Base-by-base conservation (phyloP, 176 grass and related monocot genomes). In the Elymus sibiricus region DNA sequence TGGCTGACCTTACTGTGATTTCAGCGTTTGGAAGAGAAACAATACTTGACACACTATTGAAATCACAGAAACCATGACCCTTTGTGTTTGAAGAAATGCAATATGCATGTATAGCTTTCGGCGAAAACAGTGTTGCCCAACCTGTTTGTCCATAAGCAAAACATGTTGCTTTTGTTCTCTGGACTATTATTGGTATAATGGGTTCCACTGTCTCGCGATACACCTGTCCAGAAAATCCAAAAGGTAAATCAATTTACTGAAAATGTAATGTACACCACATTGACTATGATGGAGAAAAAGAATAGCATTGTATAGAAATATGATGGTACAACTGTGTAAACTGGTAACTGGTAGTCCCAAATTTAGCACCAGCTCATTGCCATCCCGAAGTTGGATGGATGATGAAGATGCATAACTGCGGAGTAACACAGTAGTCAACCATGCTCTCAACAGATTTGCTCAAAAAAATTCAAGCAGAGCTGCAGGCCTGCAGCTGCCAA, bases 121-220 rank as follows among this genome's bases (percentile, higher is more conserved):
- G 28, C 38, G 80, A 49, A 44, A 83, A 82, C 27, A 74, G 19
- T 90, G 40, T 44, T 83, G 46, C 16, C 81, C 65, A 83, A 95
- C 95, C 96, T 98, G 95, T 98, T 95, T 98, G 95, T 5, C 95
- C 95, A 89, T 98, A 98, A 32, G 95, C 95, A 92, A 98, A 95
- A 31, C 95, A 98, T 74, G 95, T 95, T 73, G 95, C 95, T 95
- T 98, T 98, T 27, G 95, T 98, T 86, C 90, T 93, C 88, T 94
- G 81, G 91, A 98, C 95, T 78, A 98, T 95, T 81, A 86, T 98
- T 27, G 96, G 96, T 80, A 98, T 95, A 84, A 98, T 94, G 22
- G 96, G 96, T 76, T 98, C 93, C 26, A 98, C 96, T 15, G 93
- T 98, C 76, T 90, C 96, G 15, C 79, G 86, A 71, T 95, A 98